Conservation (phyloP, 2,329 filamentous ascomycete species). For the Alternaria sp. region DNA sequence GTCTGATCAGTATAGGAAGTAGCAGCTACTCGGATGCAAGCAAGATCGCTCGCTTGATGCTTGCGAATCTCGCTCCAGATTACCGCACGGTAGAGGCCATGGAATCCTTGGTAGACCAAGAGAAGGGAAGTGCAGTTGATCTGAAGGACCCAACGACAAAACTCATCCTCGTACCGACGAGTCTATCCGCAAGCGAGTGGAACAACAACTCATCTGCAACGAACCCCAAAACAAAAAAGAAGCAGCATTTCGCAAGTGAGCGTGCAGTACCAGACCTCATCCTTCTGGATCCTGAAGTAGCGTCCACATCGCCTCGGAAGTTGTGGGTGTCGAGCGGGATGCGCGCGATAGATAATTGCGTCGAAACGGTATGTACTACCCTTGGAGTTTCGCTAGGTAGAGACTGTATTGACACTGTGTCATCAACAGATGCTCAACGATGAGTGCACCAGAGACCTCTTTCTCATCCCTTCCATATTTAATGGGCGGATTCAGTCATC, state of each 20-base stretch:
- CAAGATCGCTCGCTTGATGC: conserved; percentile 34
- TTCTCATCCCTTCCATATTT: no score
- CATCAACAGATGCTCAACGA: conserved; percentile 19
- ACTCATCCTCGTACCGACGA: conserved; percentile 32
- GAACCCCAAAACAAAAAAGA: conserved; percentile 27
- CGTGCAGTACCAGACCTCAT: conserved; percentile 27
- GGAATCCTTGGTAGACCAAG: conserved; percentile 28
- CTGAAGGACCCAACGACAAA: conserved; percentile 22
- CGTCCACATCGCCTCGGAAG: conserved; percentile 29
- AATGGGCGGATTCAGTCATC: no score
- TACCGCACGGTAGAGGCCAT: conserved; percentile 26
- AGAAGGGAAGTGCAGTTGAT: conserved; percentile 18
- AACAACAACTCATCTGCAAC: conserved; percentile 28
- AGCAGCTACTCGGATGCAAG: conserved; percentile 37
- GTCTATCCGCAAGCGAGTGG: conserved; percentile 35
- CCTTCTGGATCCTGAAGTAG: conserved; percentile 30
- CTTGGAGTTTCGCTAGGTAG: background rate
- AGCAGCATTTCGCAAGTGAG: conserved; percentile 32
- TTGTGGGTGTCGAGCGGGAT: conserved; percentile 37
- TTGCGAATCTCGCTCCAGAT: conserved; percentile 17
- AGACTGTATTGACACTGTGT: background rate
- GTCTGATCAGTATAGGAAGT: conserved; percentile 29
- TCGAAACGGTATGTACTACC: conserved; percentile 25
- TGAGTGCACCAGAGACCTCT: conserved; percentile 16
- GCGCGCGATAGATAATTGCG: conserved; percentile 38